Base-by-base conservation (phyloP, 306 rosid genomes). In the Pterocarpus macrocarpus region DNA sequence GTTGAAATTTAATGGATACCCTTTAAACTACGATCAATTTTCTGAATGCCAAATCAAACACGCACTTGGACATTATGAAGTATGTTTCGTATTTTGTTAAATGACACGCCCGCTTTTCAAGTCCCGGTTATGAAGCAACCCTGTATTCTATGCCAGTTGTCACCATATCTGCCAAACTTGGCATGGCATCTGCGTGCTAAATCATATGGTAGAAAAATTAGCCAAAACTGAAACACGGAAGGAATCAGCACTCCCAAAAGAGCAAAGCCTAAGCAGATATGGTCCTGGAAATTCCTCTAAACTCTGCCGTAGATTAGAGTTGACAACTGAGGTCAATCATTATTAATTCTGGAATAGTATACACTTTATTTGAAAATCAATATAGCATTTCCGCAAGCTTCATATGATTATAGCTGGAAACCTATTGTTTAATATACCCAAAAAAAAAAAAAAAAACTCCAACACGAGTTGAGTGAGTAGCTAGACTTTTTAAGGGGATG, bases 361-460 rank as follows among this genome's bases (percentile, higher is more conserved):
- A 44, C 6, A 61, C 30, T 39, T 74, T 61, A 44, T 61, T 73
- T 49, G 32, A 28, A 28, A 44, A 28, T 28, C 56, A 41, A 14
- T 38, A 43, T 57, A 14, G 44, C 39, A 59, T 61, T 44, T 9
- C 45, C 34, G 33, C 61, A 41, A 62, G 30, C 33, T 61, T 38
- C 68, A 43, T 30, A 75, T 59, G 69, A 7, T 39, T 57, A 35
- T 45, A 59, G 59, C 69, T 43, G 58, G 79, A 61, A 44, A 44
- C 8, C 33, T n/a, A 75, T 17, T 13, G 22, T 33, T 13, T 35
- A 63, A 35, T 13, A 63, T 13, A n/a, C n/a, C 28, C 28, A 22
- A 22, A 22, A 22, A 22, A 22, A 39, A 39, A 6, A 63, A 63
- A 13, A 15, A n/a, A 12, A 5, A 53, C 1, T 49, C n/a, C 55